Evolutionary conservation across 345 rosid genomes (phyloP).

Genomic region (Melastoma malabathricum): DNA sequence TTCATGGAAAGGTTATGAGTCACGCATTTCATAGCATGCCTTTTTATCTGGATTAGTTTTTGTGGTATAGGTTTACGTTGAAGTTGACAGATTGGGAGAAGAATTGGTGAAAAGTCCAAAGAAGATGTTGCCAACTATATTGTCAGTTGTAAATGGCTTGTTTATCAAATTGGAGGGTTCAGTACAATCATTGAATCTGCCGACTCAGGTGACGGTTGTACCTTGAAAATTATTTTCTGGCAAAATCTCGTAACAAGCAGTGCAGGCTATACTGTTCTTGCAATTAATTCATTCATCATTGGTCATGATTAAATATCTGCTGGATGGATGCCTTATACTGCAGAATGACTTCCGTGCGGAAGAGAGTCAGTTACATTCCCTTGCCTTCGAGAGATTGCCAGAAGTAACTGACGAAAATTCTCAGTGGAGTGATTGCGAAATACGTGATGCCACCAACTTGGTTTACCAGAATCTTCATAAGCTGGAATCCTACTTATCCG

Average conservation of each 20-base stretch:
- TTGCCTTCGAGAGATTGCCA: slow-evolving; percentile 50
- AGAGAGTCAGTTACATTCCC: slow-evolving; percentile 47
- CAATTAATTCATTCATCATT: no score
- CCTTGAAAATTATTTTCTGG: background rate
- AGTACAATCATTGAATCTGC: slow-evolving; percentile 46
- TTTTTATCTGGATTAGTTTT: background rate
- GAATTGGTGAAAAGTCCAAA: slow-evolving; percentile 56
- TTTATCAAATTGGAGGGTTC: slow-evolving; percentile 60
- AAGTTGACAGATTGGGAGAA: slow-evolving; percentile 58
- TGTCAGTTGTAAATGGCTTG: slow-evolving; percentile 32
- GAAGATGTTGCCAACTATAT: slow-evolving; percentile 38
- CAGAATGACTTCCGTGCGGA: slow-evolving; percentile 59
- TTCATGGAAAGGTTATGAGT: no score
- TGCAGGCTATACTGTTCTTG: no score
- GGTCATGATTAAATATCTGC: no score
- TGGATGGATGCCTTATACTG: background rate
- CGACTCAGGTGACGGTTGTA: slow-evolving; percentile 33
- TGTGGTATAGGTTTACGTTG: slow-evolving; percentile 46
- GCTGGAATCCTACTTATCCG: slow-evolving; percentile 50
- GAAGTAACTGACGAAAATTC: slow-evolving; percentile 51
- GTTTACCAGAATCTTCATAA: slow-evolving; percentile 52
- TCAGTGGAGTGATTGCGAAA: slow-evolving; percentile 67
- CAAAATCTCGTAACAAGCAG: no score
- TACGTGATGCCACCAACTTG: slow-evolving; percentile 49
- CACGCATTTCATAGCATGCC: no score